Base-by-base conservation (phyloP, 305 asterid genomes). In the Ruellia speciosa region DNA sequence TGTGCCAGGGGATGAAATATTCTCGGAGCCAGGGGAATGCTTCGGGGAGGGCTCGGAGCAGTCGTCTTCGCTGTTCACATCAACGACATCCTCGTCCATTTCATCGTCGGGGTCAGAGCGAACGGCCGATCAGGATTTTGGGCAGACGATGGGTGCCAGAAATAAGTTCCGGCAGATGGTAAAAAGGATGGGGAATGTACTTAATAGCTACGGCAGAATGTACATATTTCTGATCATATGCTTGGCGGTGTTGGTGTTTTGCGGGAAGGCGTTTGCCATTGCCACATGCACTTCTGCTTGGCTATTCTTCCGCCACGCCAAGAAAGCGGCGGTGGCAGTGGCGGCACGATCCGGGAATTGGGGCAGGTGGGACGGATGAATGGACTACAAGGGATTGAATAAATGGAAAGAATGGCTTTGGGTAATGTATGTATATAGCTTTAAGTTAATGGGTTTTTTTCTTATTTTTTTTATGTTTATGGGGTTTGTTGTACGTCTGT, bases 251-350 rank as follows among this genome's bases (percentile, higher is more conserved):
- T n/a, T 43, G 49, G 49, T 43, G 16, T 43, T 43, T n/a, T 43
- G 49, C 16, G 49, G 49, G 49, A 43, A 43, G 49, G 49, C 49
- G 49, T 13, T 43, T 3, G 49, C 49, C 16, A 43, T 43, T n/a
- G 49, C 16, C 7, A 43, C 49, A 0, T 43, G 49, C 49, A 43
- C 49, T n/a, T 43, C 16, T 3, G 5, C 49, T 15, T 43, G 49
- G 16, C 15, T 43, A 12, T 3, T 43, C 16, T 43, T 43, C 49
- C 4, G 49, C 8, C 15, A 9, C 3, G 8, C 49, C 16, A 43
- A 24, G 31, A 4, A 24, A 4, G 31, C 31, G 3, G 31, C 31
- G 3, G 31, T 24, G 31, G 31, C 31, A 24, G 31, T 24, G 31
- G 31, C 31, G 31, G 31, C 31, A 24, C 31, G 4, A 24, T 24